Evolutionary conservation across 805 yeast genomes (phyloP).

Genomic region (Cyberlindnera nakhonratchasimensis): DNA sequence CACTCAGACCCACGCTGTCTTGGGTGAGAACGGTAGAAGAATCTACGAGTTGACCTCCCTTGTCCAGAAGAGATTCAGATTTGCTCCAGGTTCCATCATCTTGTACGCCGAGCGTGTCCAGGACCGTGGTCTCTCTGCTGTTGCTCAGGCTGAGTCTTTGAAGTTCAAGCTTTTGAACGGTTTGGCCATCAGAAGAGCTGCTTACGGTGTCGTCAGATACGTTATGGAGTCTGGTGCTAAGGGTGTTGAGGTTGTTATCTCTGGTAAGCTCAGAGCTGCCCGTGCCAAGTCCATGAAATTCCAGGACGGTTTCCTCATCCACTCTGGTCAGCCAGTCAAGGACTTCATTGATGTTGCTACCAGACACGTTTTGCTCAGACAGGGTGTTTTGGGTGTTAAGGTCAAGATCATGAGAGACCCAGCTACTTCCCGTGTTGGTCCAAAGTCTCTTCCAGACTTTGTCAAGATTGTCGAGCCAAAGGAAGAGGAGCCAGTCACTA

Average conservation of each 20-base stretch:
- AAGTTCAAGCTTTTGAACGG: conserved; percentile 97
- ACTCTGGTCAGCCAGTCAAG: conserved; percentile 99
- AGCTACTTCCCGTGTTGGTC: conserved; percentile 78
- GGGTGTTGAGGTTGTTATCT: conserved; percentile 99
- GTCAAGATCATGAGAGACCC: conserved; percentile 99
- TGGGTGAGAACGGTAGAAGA: conserved; percentile 99
- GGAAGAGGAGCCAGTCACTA: conserved; percentile 80
- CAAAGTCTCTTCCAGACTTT: conserved; percentile 92
- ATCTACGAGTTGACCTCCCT: conserved; percentile 97
- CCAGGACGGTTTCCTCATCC: conserved; percentile 99
- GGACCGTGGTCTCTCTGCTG: conserved; percentile 99
- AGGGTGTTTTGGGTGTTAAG: conserved; percentile 99
- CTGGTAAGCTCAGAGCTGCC: conserved; percentile 99
- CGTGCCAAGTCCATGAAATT: conserved; percentile 99
- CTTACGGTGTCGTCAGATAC: conserved; percentile 99
- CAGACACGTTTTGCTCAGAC: conserved; percentile 99
- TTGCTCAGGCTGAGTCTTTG: conserved; percentile 99
- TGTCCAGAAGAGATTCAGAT: conserved; percentile 98
- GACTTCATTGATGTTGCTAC: conserved; percentile 99
- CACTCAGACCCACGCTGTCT: conserved; percentile 96
- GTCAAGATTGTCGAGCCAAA: conserved; percentile 91
- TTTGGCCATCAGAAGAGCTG: conserved; percentile 99
- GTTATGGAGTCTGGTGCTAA: conserved; percentile 99
- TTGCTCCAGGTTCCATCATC: conserved; percentile 88
- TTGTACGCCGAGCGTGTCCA: conserved; percentile 98